Base-by-base conservation (phyloP, 78 protist genomes). In the Chrysochromulina parva region DNA sequence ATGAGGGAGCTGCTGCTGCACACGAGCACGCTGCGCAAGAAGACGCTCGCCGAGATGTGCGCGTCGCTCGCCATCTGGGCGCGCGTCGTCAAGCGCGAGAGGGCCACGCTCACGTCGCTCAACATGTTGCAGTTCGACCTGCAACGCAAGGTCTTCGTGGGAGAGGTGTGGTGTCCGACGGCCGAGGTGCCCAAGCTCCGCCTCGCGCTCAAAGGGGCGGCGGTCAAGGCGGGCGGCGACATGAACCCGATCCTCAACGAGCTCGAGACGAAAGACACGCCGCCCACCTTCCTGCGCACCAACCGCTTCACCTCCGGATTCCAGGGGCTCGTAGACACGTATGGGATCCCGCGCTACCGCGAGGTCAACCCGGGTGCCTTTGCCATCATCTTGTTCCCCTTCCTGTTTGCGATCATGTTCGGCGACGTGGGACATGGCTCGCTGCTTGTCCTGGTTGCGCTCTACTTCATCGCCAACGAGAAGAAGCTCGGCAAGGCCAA, bases 351-450 rank as follows among this genome's bases (percentile, higher is more conserved):
- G 28, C 59, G 95, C 4, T 98, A 97, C 93, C 92, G 97, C n/a
- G 99, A 98, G 89, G 88, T 93, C 76, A 97, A 97, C 90, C 98
- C 98, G 19, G 94, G 96, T 98, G 95, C 95, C 57, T 95, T 98
- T 90, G 90, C 99, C 71, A 85, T 98, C 85, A 92, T 99, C 76
- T 98, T 99, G 55, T 99, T 98, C 97, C 99, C 99, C 62, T 99
- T 98, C 98, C 93, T 99, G 28, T 99, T 99, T 55, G 99, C 98
- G 50, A 97, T 99, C 90, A 99, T 99, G 99, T 99, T 97, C 91
- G 99, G 99, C 47, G 99, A 99, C 88, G 60, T 97, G 2, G 99
- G 99, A 52, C 99, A 99, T 95, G 99, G 99, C 54, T 0, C 96
- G 80, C 87, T 62, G 19, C 91, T 98, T 73, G 95, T 96, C 50